Evolutionary conservation across 2,329 filamentous ascomycete species (phyloP), one percentile per base, ranked within the genome.

Genomic region (Colletotrichum orbiculare): DNA sequence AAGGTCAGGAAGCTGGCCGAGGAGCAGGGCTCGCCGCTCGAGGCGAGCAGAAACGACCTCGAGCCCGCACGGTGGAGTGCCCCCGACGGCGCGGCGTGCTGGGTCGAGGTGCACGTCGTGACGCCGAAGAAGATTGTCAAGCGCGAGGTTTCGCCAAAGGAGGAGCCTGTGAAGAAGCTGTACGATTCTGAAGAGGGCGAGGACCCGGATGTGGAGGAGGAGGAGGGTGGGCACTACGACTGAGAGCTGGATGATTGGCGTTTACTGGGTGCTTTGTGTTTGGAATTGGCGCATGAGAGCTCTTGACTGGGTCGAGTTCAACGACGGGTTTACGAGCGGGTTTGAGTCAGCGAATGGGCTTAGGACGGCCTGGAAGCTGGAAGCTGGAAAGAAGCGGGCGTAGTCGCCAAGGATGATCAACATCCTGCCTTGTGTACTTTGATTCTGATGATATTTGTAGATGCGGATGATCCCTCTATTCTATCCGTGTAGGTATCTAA

Each of bases 41-140:
- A 11, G 2, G 13, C 52, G 39, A 12, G 13, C 35, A 17, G n/a
- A 35, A 55, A 9, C 53, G 56, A 38, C 6, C 69, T 70, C 17
- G 77, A 75, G 60, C 78, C 76, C 6, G 49, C 74, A 49, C 69
- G 76, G 58, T 79, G 77, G 77, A 72, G 76, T 15, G 72, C 74
- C 15, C 68, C 75, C 7, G 76, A 78, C 25, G 77, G 77, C 5
- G 68, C 70, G 46, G 68, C 74, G 9, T 77, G 74, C 57, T 79
- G 77, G 77, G 77, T 79, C 37, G 77, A 79, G 72, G 64, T 69
- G 43, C 77, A 79, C 55, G 66, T 60, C 12, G 72, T 79, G 17
- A 69, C 58, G 58, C 70, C 71, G 4, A 68, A 65, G 42, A 60
- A 64, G 39, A 53, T 72, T 2, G 38, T 70, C 50, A 52, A 48